Percentiles rank a stretch among this genome's conserved stretches.
Evolutionary conservation across 2,329 filamentous ascomycete species (phyloP).

Genomic region (Hawksworthiomyces lignivorus): DNA sequence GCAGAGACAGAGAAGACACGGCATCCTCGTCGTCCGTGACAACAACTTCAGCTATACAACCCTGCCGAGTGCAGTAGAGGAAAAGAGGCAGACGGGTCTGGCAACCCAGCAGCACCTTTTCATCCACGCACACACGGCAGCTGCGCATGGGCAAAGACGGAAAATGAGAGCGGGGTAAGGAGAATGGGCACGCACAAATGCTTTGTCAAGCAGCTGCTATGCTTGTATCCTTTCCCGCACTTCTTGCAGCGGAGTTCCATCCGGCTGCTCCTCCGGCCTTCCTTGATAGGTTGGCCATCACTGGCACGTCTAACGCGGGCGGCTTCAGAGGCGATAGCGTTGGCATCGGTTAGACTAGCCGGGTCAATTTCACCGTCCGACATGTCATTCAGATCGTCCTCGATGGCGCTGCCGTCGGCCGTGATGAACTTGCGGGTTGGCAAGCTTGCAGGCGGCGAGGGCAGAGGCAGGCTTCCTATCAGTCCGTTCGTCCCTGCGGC

Average conservation of each 20-base stretch:
- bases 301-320: conserved; percentile 59
- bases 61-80: no score
- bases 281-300: conserved; percentile 80
- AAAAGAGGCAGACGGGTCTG: no score
- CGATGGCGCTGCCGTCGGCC: conserved; percentile 53
- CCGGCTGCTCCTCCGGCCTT: conserved; percentile 69
- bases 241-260: conserved; percentile 92
- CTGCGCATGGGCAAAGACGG: conserved; percentile 18
- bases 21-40: conserved; percentile 12
- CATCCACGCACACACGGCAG: conserved; percentile 18
- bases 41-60: neutral
- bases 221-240: conserved; percentile 99
- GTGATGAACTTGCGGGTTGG: conserved; percentile 47
- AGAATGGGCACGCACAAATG: conserved; percentile 83
- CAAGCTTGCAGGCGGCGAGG: conserved; percentile 61
- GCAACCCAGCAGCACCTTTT: no score
- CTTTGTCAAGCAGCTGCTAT: conserved; percentile 99
- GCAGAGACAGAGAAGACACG: neutral
- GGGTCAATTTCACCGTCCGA: conserved; percentile 40
- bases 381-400: conserved; percentile 58
- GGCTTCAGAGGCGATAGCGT: conserved; percentile 33
- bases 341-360: neutral
- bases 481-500: conserved; percentile 4
- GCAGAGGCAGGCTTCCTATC: conserved; percentile 51
- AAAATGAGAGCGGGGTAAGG: conserved; percentile 36